phyloP scores from a whole-genome alignment of 176 grass and related monocot genomes.

The Hyparrhenia diplandra region DNA sequence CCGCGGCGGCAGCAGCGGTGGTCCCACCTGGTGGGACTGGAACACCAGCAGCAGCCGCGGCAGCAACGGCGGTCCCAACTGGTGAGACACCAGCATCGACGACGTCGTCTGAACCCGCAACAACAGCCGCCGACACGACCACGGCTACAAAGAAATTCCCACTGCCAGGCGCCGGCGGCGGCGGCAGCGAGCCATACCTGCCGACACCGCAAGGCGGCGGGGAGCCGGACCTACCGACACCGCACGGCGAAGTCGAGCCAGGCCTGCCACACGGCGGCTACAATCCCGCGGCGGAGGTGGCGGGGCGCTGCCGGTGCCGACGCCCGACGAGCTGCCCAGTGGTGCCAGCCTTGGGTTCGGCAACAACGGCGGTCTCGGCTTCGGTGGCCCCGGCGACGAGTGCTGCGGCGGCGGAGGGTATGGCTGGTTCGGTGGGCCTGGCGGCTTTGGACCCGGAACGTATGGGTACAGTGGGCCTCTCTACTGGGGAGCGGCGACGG shows the following conservation, averaged over 20 bases:
- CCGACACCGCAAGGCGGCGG: neutral
- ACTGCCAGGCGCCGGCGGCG: neutral
- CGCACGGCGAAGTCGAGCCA: neutral
- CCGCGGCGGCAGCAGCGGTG: neutral
- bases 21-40: neutral
- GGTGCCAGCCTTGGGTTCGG: neutral
- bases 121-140: neutral
- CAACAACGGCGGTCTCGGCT: neutral
- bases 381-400: neutral
- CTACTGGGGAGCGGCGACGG: constrained; percentile 17
- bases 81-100: no score
- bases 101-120: neutral
- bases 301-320: constrained; percentile 26
- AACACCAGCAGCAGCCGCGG: neutral
- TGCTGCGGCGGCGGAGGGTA: constrained; percentile 27
- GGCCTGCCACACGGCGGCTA: neutral
- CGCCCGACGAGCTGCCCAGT: constrained; percentile 15
- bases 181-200: neutral
- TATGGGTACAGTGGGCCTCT: constrained; percentile 23
- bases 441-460: neutral
- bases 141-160: constrained; percentile 26
- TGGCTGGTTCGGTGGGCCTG: constrained; percentile 24
- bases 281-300: constrained; percentile 22
- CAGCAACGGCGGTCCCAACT: neutral
- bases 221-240: neutral